These are phyloP conservation scores for Adansonia grandidieri DNA, from an alignment of 441 rosid species.

Conservation along the genomic window DNA sequence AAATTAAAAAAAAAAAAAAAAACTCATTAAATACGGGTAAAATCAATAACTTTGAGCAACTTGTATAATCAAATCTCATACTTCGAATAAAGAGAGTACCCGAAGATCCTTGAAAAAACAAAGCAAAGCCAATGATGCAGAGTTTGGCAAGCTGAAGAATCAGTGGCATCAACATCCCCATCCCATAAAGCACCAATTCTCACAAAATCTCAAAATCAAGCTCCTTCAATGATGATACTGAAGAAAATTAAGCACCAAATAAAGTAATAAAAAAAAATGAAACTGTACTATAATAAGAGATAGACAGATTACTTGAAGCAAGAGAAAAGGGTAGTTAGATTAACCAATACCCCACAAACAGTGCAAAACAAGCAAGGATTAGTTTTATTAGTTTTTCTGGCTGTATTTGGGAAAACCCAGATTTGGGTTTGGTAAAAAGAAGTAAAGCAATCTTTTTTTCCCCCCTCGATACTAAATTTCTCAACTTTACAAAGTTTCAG, in stretches of 20 bases:
- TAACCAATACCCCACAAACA: conserved; percentile 49
- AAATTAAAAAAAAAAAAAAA: not conserved
- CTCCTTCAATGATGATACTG: conserved; percentile 39
- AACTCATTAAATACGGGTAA: conserved; percentile 21
- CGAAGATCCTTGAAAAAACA: conserved; percentile 56
- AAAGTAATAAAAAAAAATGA: not conserved
- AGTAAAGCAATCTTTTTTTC: conserved; percentile 31
- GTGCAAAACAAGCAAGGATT: conserved; percentile 60
- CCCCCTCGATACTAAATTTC: conserved; percentile 28
- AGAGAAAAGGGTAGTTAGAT: conserved; percentile 40
- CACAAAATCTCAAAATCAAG: conserved; percentile 32
- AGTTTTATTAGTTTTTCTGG: conserved; percentile 27
- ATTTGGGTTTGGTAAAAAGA: conserved; percentile 50
- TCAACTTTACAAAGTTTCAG: conserved; percentile 33
- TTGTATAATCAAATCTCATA: conserved; percentile 21
- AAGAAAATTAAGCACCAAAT: conserved; percentile 19
- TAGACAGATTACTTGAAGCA: conserved; percentile 52
- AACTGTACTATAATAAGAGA: conserved; percentile 27
- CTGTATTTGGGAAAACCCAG: conserved; percentile 33
- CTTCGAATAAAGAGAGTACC: conserved; percentile 43
- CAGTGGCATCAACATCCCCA: conserved; percentile 55
- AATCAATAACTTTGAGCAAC: conserved; percentile 29
- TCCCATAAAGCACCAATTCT: conserved; percentile 62
- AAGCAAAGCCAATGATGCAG: conserved; percentile 51
- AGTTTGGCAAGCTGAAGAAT: conserved; percentile 52